phyloP scores from a whole-genome alignment of 495 filamentous ascomycete genomes.

The Chaetomium tenue region DNA sequence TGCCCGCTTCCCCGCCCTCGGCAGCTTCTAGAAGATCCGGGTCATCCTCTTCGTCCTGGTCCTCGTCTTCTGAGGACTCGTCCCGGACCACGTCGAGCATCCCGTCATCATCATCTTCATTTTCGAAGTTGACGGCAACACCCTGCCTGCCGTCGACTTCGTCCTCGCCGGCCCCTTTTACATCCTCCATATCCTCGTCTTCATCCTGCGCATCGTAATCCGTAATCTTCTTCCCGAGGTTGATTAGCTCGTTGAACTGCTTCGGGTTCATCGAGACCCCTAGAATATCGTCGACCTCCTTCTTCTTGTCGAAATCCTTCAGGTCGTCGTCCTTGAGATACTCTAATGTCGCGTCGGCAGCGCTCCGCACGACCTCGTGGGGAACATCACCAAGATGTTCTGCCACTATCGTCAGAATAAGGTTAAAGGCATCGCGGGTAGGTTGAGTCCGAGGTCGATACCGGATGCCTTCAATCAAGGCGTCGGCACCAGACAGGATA shows the following conservation, averaged over 20 bases:
- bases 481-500: conserved; percentile 80
- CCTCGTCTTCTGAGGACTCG: conserved; percentile 78
- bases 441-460: conserved; percentile 91
- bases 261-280: conserved; percentile 79
- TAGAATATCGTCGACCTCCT: conserved; percentile 90
- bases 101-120: conserved; percentile 85
- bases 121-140: conserved; percentile 94
- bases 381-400: conserved; percentile 89
- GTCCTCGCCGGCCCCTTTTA: conserved; percentile 65
- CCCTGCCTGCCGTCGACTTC: conserved; percentile 92
- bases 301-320: conserved; percentile 98
- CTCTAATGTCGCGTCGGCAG: conserved; percentile 91
- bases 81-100: conserved; percentile 78
- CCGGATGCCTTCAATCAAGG: conserved; percentile 74
- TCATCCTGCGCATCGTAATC: conserved; percentile 98
- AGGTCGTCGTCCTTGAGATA: conserved; percentile 90
- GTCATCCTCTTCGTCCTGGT: conserved; percentile 60
- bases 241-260: conserved; percentile 95
- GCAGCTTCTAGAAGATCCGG: conserved; percentile 56
- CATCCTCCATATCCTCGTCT: conserved; percentile 80
- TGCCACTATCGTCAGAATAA: conserved; percentile 88
- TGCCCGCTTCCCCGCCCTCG: conserved; percentile 52
- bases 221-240: conserved; percentile 97
- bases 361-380: conserved; percentile 86
- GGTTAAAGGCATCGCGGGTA: conserved; percentile 91